These are phyloP conservation scores for Funneliformis caledonium DNA, from an alignment of 371 early-diverging fungal genomes.

Conservation along the genomic window DNA sequence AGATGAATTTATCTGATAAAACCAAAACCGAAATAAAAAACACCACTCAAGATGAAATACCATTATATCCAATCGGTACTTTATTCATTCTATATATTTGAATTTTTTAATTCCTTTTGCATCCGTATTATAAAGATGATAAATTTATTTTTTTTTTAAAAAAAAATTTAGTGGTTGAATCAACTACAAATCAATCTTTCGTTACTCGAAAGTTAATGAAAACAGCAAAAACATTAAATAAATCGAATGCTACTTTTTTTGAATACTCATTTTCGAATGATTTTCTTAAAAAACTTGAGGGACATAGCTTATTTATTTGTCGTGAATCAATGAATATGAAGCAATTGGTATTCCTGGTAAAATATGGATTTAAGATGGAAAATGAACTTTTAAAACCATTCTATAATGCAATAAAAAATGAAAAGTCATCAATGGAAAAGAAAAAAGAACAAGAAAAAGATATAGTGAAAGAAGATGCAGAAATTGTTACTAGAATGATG, in stretches of 20 bases:
- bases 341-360: conserved; percentile 11
- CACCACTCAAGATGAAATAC: background rate
- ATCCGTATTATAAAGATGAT: background rate
- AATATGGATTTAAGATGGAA: conserved; percentile 9
- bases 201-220: background rate
- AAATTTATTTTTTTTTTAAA: background rate
- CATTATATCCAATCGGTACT: background rate
- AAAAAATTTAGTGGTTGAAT: conserved; percentile 22
- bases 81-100: no score
- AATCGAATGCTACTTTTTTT: background rate
- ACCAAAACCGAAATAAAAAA: background rate
- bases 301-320: background rate
- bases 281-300: background rate
- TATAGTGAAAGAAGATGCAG: conserved; percentile 1
- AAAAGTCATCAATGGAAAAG: background rate
- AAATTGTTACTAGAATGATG: conserved; percentile 8
- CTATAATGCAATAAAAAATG: background rate
- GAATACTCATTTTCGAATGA: background rate
- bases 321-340: conserved; percentile 6
- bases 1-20: background rate
- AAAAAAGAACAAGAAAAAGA: conserved; percentile 8
- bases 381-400: conserved; percentile 10
- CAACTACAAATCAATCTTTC: conserved; percentile 28
- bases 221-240: background rate
- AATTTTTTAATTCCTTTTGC: background rate